Percentiles rank a stretch among this genome's conserved stretches.
Evolutionary conservation across 805 yeast species (phyloP).

Genomic region (Tetrapisispora taiwanensis): DNA sequence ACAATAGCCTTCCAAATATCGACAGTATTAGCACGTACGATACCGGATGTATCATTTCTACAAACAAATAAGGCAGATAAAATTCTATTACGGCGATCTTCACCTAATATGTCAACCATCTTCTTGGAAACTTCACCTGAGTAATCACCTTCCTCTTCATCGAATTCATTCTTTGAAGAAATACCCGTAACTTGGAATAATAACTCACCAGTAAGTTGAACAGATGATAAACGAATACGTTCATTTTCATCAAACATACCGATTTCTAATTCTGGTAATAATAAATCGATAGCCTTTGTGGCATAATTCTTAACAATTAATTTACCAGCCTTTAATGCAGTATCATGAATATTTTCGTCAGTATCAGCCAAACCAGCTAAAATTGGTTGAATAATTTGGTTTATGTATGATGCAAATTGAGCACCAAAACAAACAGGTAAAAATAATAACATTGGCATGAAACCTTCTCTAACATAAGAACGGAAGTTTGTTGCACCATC

Average conservation of each 20-base stretch:
- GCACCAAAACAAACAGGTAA: slow-evolving; percentile 91
- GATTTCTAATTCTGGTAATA: slow-evolving; percentile 85
- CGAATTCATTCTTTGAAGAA: slow-evolving; percentile 61
- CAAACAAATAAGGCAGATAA: slow-evolving; percentile 83
- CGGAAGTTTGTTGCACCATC: slow-evolving; percentile 58
- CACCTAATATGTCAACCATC: slow-evolving; percentile 72
- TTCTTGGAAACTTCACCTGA: slow-evolving; percentile 47
- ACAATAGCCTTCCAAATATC: slow-evolving; percentile 97
- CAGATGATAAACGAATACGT: slow-evolving; percentile 86
- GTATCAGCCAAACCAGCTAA: slow-evolving; percentile 83
- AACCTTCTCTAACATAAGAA: slow-evolving; percentile 77
- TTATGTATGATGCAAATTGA: slow-evolving; percentile 82
- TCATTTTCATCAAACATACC: slow-evolving; percentile 77
- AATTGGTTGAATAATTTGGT: slow-evolving; percentile 82
- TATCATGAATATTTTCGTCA: slow-evolving; percentile 79
- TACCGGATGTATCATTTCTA: slow-evolving; percentile 81
- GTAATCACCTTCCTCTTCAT: slow-evolving; percentile 35
- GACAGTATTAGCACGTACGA: slow-evolving; percentile 79
- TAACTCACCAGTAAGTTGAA: slow-evolving; percentile 90
- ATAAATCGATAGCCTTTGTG: slow-evolving; percentile 79
- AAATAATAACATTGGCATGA: slow-evolving; percentile 77
- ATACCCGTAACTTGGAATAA: slow-evolving; percentile 91
- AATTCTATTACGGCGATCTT: slow-evolving; percentile 78
- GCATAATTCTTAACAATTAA: slow-evolving; percentile 87
- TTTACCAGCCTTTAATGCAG: slow-evolving; percentile 86